A percentile compares a stretch with the other conserved stretches of the same genome.
Conservation (phyloP, 441 rosid species). For the Erodium trifolium region DNA sequence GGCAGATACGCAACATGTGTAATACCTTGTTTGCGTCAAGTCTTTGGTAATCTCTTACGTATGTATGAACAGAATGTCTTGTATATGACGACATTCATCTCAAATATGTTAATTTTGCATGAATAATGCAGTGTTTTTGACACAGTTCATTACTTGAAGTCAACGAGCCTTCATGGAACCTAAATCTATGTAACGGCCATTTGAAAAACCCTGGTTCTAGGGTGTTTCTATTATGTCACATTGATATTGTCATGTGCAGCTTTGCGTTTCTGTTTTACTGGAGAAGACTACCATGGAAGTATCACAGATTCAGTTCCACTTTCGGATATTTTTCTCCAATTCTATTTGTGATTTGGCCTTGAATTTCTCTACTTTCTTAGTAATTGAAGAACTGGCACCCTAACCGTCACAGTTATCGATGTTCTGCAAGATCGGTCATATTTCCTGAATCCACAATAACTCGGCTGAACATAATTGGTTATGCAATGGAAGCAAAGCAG, state of each 20-base stretch:
- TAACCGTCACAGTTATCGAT: conserved; percentile 93
- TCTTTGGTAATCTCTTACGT: conserved; percentile 65
- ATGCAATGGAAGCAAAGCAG: conserved; percentile 83
- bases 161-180: too few species aligned
- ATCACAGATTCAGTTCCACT: conserved; percentile 84
- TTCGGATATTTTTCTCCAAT: conserved; percentile 97
- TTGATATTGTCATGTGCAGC: conserved; percentile 46
- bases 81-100: not conserved
- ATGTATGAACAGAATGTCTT: not conserved
- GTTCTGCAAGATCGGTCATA: conserved; percentile 94
- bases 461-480: conserved; percentile 82
- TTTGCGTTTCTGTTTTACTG: conserved; percentile 80
- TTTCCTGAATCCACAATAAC: conserved; percentile 94
- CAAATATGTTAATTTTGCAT: not conserved
- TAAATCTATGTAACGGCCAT: too few species aligned
- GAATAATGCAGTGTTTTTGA: too few species aligned
- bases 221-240: not conserved
- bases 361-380: conserved; percentile 91
- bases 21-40: conserved; percentile 96
- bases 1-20: conserved; percentile 93
- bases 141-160: too few species aligned
- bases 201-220: too few species aligned
- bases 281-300: conserved; percentile 86
- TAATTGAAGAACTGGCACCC: conserved; percentile 98
- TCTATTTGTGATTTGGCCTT: conserved; percentile 91